Percentiles rank a stretch among this genome's conserved stretches.
Conservation (phyloP, 2,329 filamentous ascomycete genomes). For the Venturia oleaginea region DNA sequence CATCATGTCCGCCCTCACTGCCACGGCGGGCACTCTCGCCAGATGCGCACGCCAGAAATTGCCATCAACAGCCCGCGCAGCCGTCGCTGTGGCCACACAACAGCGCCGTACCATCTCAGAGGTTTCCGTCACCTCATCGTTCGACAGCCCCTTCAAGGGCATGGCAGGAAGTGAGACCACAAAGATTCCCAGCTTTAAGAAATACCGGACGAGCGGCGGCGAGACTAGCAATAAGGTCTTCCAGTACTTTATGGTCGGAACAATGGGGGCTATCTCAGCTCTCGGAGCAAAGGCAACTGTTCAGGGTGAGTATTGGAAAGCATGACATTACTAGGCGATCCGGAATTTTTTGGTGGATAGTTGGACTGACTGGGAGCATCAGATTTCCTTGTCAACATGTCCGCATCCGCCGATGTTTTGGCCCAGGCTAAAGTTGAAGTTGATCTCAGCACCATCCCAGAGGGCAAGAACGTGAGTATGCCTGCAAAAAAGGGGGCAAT, state of each 20-base stretch:
- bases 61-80: slow-evolving; percentile 31
- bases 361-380: slow-evolving; percentile 23
- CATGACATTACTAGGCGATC: background rate
- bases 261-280: slow-evolving; percentile 83
- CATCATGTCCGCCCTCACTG: slow-evolving; percentile 40
- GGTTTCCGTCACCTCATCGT: slow-evolving; percentile 29
- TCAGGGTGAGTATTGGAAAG: slow-evolving; percentile 60
- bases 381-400: slow-evolving; percentile 99
- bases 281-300: slow-evolving; percentile 96
- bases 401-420: slow-evolving; percentile 93
- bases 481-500: background rate
- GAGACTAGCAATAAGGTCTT: slow-evolving; percentile 75
- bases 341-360: slow-evolving; percentile 3
- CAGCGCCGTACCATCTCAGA: slow-evolving; percentile 35
- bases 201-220: slow-evolving; percentile 66
- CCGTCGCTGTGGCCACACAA: slow-evolving; percentile 30
- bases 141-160: slow-evolving; percentile 48
- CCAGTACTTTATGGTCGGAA: slow-evolving; percentile 97
- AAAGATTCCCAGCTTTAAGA: slow-evolving; percentile 80
- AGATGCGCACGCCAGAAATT: slow-evolving; percentile 40
- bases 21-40: slow-evolving; percentile 37
- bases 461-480: slow-evolving; percentile 91
- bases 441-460: slow-evolving; percentile 81
- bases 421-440: slow-evolving; percentile 99
- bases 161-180: slow-evolving; percentile 41